phyloP scores from a whole-genome alignment of 176 grass and related monocot species.

The Oryza punctata region DNA sequence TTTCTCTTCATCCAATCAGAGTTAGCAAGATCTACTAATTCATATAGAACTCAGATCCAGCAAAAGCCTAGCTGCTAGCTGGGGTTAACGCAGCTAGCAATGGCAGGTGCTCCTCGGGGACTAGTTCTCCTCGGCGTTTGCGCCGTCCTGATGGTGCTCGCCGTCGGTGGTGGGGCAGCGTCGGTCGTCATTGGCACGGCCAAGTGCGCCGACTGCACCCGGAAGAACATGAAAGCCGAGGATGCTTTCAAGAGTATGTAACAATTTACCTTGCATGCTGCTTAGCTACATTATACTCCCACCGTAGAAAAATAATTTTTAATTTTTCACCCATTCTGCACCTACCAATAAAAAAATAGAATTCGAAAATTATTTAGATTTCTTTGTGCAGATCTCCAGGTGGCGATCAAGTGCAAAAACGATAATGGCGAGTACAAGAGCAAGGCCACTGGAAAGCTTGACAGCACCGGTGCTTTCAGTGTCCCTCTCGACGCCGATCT shows the following conservation, averaged over 20 bases:
- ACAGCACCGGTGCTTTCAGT: constrained; percentile 20
- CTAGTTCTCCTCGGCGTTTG: background rate
- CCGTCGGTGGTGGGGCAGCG: background rate
- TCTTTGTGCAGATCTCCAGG: constrained; percentile 18
- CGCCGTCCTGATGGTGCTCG: background rate
- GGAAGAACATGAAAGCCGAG: constrained; percentile 43
- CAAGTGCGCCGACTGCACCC: constrained; percentile 41
- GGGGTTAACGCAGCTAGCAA: background rate
- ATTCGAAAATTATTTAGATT: too few species aligned
- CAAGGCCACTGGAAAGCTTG: constrained; percentile 25
- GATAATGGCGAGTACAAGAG: constrained; percentile 24
- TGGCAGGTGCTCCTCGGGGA: background rate
- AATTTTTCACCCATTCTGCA: too few species aligned
- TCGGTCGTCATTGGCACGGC: constrained; percentile 31
- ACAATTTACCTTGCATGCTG: background rate
- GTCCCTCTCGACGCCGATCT: constrained; percentile 15
- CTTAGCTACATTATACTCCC: too few species aligned
- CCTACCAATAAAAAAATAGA: too few species aligned
- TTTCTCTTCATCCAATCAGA: constrained; percentile 5
- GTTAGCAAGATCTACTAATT: background rate
- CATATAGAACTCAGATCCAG: too few species aligned
- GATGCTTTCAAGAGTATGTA: constrained; percentile 30
- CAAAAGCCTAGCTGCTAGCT: background rate
- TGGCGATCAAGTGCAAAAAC: constrained; percentile 39
- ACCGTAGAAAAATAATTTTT: too few species aligned